Evolutionary conservation across 805 yeast genomes (phyloP).

Genomic region (Saturnispora gosingensis): DNA sequence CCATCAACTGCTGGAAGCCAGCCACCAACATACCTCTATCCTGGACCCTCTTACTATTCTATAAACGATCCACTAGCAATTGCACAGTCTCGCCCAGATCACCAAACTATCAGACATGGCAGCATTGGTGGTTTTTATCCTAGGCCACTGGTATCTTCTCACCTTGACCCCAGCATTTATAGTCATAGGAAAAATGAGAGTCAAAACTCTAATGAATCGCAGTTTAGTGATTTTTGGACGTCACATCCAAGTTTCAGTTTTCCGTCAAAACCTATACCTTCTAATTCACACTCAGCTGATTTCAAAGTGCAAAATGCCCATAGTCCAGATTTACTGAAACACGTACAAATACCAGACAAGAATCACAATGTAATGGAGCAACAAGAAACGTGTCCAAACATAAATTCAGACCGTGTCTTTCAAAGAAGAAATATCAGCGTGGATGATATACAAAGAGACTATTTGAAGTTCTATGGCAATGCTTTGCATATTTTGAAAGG

Average conservation of each 20-base stretch:
- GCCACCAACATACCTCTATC: neutral
- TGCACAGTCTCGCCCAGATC: neutral
- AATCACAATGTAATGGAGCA: neutral
- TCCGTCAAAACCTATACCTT: neutral
- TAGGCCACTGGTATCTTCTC: neutral
- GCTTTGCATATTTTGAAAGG: constrained; percentile 3
- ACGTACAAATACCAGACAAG: neutral
- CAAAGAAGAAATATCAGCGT: neutral
- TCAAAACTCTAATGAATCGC: neutral
- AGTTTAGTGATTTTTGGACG: constrained; percentile 1
- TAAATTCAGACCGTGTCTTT: neutral
- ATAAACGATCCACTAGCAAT: neutral
- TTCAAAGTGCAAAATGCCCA: neutral
- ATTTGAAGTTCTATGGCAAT: constrained; percentile 3
- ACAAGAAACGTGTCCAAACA: neutral
- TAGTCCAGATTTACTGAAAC: neutral
- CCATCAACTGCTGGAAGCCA: neutral
- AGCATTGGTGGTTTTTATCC: neutral
- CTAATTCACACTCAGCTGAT: neutral
- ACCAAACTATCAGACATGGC: neutral
- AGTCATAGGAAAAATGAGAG: neutral
- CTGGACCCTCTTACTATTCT: neutral
- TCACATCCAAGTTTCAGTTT: constrained; percentile 1
- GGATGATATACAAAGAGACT: neutral
- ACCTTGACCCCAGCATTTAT: neutral